Evolutionary conservation across 2,329 filamentous ascomycete species (phyloP).

Genomic region (Aspergillus awamori): DNA sequence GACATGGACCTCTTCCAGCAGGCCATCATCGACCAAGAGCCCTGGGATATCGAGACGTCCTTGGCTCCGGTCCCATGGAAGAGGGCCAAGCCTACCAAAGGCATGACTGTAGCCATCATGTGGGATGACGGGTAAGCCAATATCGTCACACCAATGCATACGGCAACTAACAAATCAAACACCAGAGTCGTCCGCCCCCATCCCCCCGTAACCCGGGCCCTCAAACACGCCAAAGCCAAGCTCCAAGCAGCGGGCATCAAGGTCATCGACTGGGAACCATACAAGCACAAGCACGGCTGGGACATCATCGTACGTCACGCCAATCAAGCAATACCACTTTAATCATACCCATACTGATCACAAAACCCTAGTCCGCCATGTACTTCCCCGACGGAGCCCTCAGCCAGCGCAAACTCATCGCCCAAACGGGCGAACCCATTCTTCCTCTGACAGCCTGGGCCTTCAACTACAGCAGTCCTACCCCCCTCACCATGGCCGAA

Average conservation of each 20-base stretch:
- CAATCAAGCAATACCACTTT: not conserved
- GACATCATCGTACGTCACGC: slow-evolving; percentile 35
- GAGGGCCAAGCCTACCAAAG: slow-evolving; percentile 23
- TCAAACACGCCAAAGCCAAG: slow-evolving; percentile 28
- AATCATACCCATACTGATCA: too few species aligned
- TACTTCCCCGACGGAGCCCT: slow-evolving; percentile 54
- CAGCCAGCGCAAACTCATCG: slow-evolving; percentile 36
- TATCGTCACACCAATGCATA: not conserved
- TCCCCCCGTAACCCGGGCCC: slow-evolving; percentile 60
- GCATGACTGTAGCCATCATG: slow-evolving; percentile 58
- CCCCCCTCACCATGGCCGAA: slow-evolving; percentile 31
- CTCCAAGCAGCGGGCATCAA: slow-evolving; percentile 49
- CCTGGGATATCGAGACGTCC: slow-evolving; percentile 48
- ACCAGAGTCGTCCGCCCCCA: slow-evolving; percentile 62
- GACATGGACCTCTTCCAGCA: slow-evolving; percentile 45
- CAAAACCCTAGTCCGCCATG: slow-evolving; percentile 36
- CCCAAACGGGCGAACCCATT: slow-evolving; percentile 48
- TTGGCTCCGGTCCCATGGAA: slow-evolving; percentile 48
- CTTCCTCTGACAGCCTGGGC: slow-evolving; percentile 49
- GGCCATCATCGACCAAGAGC: slow-evolving; percentile 42
- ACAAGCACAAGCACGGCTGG: slow-evolving; percentile 38
- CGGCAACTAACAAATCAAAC: not conserved
- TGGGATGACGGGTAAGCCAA: slow-evolving; percentile 60
- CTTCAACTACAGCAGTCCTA: slow-evolving; percentile 27
- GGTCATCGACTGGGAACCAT: slow-evolving; percentile 42